phyloP scores from a whole-genome alignment of 768 basidiomycete species.

The Tylopilus vinaceipallidus region DNA sequence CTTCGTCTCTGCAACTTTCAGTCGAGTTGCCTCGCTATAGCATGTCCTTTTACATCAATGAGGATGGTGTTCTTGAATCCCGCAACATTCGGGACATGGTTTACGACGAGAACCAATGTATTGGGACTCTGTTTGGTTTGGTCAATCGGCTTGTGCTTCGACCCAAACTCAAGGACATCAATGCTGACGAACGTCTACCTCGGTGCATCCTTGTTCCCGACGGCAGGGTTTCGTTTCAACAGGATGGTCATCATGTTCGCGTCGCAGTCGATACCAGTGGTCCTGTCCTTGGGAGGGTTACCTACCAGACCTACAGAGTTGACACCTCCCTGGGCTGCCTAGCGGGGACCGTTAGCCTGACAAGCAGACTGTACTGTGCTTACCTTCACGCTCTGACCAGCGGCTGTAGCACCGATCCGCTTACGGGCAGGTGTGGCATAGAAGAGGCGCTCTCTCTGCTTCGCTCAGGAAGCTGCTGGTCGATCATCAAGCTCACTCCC shows the following conservation, averaged over 20 bases:
- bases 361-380: conserved; percentile 33
- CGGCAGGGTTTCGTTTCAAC: conserved; percentile 18
- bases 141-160: conserved; percentile 39
- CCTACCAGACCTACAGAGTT: conserved; percentile 31
- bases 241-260: conserved; percentile 8
- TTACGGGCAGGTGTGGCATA: conserved; percentile 42
- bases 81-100: conserved; percentile 39
- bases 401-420: conserved; percentile 39
- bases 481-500: conserved; percentile 35
- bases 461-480: conserved; percentile 35
- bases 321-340: conserved; percentile 31
- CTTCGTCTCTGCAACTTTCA: conserved; percentile 13
- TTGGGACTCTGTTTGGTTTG: conserved; percentile 45
- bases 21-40: conserved; percentile 38
- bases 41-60: conserved; percentile 38
- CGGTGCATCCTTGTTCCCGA: conserved; percentile 37
- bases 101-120: conserved; percentile 38
- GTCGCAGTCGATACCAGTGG: conserved; percentile 3
- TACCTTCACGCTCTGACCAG: conserved; percentile 47
- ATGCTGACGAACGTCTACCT: background rate
- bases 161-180: conserved; percentile 5
- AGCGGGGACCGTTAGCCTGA: conserved; percentile 20
- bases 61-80: conserved; percentile 35
- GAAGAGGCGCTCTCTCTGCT: conserved; percentile 42
- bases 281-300: background rate